These are phyloP conservation scores for Haberlea rhodopensis DNA, from an alignment of 257 asterid species.

Conservation along the genomic window DNA sequence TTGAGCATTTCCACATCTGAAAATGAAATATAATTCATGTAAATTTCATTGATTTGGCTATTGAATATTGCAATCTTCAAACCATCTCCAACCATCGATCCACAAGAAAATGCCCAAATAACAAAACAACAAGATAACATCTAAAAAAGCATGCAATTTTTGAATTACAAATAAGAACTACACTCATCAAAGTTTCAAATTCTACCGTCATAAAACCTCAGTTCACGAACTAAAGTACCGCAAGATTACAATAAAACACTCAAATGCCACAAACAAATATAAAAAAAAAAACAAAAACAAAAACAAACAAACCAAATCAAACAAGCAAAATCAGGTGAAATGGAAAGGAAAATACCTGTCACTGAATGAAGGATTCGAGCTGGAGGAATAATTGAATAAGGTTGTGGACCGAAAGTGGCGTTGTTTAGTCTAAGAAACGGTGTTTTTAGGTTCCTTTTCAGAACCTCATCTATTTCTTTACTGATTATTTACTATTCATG, in stretches of 20 bases:
- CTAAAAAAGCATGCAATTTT: not conserved
- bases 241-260: not conserved
- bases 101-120: not conserved
- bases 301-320: too few relatives aligned
- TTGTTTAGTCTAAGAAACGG: not conserved
- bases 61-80: not conserved
- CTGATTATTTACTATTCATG: too few relatives aligned
- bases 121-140: not conserved
- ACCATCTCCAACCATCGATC: not conserved
- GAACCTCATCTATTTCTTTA: not conserved
- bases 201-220: not conserved
- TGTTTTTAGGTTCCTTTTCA: not conserved
- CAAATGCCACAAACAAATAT: not conserved
- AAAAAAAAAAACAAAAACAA: too few relatives aligned
- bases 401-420: not conserved
- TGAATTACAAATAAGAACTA: not conserved
- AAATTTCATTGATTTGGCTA: not conserved
- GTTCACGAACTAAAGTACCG: too few relatives aligned
- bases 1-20: conserved; percentile 1
- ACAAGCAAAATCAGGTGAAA: not conserved
- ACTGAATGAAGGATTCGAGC: not conserved
- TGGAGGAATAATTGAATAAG: not conserved
- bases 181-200: not conserved
- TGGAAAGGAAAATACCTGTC: not conserved
- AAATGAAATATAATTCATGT: not conserved